Evolutionary conservation across 2,329 filamentous ascomycete species (phyloP), one percentile per base, ranked within the genome.

Genomic region (Nemania abortiva): DNA sequence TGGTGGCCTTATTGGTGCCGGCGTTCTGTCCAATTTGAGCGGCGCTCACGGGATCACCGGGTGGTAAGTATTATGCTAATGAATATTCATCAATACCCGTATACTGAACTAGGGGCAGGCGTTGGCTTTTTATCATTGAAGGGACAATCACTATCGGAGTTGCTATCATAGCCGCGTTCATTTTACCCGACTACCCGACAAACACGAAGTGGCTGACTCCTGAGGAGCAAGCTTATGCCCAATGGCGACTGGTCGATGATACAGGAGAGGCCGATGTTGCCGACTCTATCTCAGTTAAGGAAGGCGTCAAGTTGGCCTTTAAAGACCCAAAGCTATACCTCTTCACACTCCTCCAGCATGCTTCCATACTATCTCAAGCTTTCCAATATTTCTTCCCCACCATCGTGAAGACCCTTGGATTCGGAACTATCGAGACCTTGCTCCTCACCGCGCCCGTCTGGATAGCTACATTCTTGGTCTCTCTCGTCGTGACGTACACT

Each of bases 361-460:
- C 82, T n/a, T 84, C 81, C 37, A 71, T 88, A 18, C 77, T 87
- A 1, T 82, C 83, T 0, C 86, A 88, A 73, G 87, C 85, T 0
- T 90, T 90, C 73, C 87, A 89, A 54, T 90, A 90, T 75, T 90
- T 90, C 80, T 91, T 91, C 78, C 89, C 89, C 0, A 87, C 84
- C 0, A 89, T 91, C 49, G 86, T 91, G 0, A 83, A 87, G 52
- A 90, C 87, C 0, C 82, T 91, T 0, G 87, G 88, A 0, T 91
- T 88, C 75, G 81, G 82, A 7, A 84, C 79, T 27, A 85, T 88
- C 54, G 79, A 82, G 15, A 89, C 88, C 0, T 80, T 90, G 0
- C 84, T 88, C 63, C 81, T 89, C n/a, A 89, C 87, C 1, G 86
- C 82, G 0, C 86, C 87, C 0, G 86, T 87, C 0, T 90, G 87